A percentile compares a stretch with the other conserved stretches of the same genome.
Evolutionary conservation across 208 protist species (phyloP).

Genomic region (Endotrypanum monterogeii): DNA sequence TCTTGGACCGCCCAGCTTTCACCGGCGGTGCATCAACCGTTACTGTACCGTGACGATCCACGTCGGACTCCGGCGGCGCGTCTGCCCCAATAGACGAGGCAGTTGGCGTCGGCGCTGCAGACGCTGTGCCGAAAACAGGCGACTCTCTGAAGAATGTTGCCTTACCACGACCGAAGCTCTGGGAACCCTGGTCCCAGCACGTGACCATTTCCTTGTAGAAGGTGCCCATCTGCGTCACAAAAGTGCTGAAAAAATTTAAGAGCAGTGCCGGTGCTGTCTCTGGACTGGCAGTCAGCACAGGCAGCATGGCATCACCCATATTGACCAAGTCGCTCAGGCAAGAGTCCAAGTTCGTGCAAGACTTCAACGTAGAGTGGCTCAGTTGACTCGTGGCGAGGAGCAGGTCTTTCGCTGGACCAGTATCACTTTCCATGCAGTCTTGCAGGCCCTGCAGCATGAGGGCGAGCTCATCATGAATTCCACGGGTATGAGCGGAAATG

Average conservation of each 20-base stretch:
- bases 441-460: slow-evolving; percentile 19
- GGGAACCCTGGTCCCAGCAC: slow-evolving; percentile 19
- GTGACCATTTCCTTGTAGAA: slow-evolving; percentile 46
- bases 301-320: slow-evolving; percentile 70
- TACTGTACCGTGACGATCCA: slow-evolving; percentile 10
- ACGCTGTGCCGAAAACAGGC: slow-evolving; percentile 2
- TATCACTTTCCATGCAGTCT: slow-evolving; percentile 17
- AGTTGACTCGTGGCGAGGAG: slow-evolving; percentile 17
- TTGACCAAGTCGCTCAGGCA: slow-evolving; percentile 61
- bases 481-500: slow-evolving; percentile 28
- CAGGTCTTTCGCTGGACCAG: slow-evolving; percentile 21
- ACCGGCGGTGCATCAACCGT: slow-evolving; percentile 5
- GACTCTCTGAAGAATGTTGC: slow-evolving; percentile 32
- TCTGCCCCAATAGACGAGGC: neutral
- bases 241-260: slow-evolving; percentile 69
- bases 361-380: slow-evolving; percentile 13
- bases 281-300: slow-evolving; percentile 53
- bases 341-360: slow-evolving; percentile 30
- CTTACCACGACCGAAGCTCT: slow-evolving; percentile 38
- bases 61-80: neutral
- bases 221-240: slow-evolving; percentile 49
- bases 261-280: slow-evolving; percentile 53
- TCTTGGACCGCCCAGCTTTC: neutral
- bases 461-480: slow-evolving; percentile 24
- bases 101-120: slow-evolving; percentile 1